These are phyloP conservation scores for Nicotiana obtusifolia DNA, from an alignment of 257 asterid species.

Conservation along the genomic window DNA sequence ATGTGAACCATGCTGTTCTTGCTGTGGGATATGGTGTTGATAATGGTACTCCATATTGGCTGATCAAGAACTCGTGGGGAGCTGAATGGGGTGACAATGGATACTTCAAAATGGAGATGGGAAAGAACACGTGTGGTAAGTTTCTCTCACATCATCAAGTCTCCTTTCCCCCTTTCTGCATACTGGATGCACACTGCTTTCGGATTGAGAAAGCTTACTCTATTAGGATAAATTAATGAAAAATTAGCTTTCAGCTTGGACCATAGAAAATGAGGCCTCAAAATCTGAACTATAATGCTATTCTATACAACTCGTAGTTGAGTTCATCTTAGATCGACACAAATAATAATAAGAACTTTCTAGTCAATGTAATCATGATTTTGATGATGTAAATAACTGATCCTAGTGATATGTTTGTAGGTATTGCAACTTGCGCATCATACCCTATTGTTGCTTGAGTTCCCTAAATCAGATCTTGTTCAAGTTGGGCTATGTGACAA, in stretches of 20 bases:
- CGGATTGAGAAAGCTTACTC: background rate
- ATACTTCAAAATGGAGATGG: constrained; percentile 91
- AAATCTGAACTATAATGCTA: background rate
- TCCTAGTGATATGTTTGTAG: background rate
- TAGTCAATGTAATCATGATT: background rate
- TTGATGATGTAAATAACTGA: background rate
- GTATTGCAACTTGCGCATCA: constrained; percentile 63
- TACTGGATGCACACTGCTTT: background rate
- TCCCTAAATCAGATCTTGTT: background rate
- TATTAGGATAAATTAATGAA: background rate
- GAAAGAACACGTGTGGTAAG: constrained; percentile 90
- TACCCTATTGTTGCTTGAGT: constrained; percentile 49
- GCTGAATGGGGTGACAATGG: constrained; percentile 83
- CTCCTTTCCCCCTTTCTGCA: background rate
- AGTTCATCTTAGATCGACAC: background rate
- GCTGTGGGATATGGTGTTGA: constrained; percentile 95
- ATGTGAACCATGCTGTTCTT: constrained; percentile 91
- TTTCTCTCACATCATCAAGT: background rate
- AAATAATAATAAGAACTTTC: background rate
- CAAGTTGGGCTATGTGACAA: background rate
- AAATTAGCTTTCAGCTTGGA: background rate
- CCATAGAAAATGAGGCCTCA: background rate
- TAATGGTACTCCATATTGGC: constrained; percentile 76
- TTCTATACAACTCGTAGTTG: background rate
- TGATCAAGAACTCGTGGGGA: constrained; percentile 95